Evolutionary conservation across 2,329 filamentous ascomycete species (phyloP), one percentile per base, ranked within the genome.

Genomic region (Gnomoniopsis sp.): DNA sequence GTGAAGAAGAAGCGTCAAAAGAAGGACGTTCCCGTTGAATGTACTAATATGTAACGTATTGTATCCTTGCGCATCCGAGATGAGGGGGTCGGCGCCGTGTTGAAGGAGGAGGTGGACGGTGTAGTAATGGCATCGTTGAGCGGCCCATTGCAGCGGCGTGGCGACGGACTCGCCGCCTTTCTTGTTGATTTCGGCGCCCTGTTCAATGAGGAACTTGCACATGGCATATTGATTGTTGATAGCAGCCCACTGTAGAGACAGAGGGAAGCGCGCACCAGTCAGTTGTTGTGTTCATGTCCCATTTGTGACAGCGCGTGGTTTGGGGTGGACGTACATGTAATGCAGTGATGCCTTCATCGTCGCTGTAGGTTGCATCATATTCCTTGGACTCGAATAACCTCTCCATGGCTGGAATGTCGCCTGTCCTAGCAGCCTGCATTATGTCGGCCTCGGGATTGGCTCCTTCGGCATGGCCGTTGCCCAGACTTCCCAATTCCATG

Each of bases 191-290:
- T 96, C 89, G 69, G 93, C 95, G 69, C 92, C 92, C 63, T 79
- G 75, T 52, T 84, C 90, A 71, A 99, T 84, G 48, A 99, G 86
- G 75, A 96, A 97, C 74, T 95, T 93, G 83, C 93, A 97, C 80
- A 98, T 92, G 65, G 91, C 90, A 77, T 93, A 96, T 72, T 97
- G 95, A 71, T 98, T 98, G 78, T 99, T 99, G 73, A 99, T 98
- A 41, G 96, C 91, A 49, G 95, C 95, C 95, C 95, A 99, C 91
- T 99, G n/a, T n/a, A 71, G 55, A 65, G 59, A 55, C 23, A 47
- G 26, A 47, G 41, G 12, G 4, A 48, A 21, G 23, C 1, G 46
- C 34, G 53, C 47, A 34, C 59, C 26, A n/a, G n/a, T 49, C 30
- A 44, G 50, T 6, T 21, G 21, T 30, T 38, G 43, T 33, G 15